A percentile compares a stretch with the other conserved stretches of the same genome.
Evolutionary conservation across 2,329 filamentous ascomycete genomes (phyloP).

Genomic region (Pseudopyricularia cyperi): DNA sequence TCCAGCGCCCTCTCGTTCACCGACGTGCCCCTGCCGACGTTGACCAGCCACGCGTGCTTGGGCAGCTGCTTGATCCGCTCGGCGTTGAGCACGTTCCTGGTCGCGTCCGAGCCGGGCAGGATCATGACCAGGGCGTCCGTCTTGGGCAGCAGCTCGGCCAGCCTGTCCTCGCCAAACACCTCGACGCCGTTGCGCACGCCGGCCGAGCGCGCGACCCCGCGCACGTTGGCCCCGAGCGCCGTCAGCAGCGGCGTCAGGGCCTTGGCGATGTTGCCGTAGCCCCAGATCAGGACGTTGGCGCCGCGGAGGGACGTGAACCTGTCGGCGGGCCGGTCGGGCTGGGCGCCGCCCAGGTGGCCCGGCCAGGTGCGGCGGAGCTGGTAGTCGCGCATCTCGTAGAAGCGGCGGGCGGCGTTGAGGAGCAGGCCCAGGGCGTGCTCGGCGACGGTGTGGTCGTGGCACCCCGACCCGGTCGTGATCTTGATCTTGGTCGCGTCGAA

Average conservation of each 20-base stretch:
- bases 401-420: slow-evolving; percentile 22
- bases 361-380: slow-evolving; percentile 30
- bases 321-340: slow-evolving; percentile 24
- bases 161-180: slow-evolving; percentile 24
- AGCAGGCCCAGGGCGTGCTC: slow-evolving; percentile 32
- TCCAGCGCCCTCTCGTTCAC: slow-evolving; percentile 36
- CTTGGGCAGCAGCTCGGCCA: slow-evolving; percentile 23
- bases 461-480: slow-evolving; percentile 30
- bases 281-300: slow-evolving; percentile 31
- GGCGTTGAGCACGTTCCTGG: slow-evolving; percentile 24
- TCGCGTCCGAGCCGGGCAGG: slow-evolving; percentile 25
- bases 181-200: slow-evolving; percentile 40
- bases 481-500: slow-evolving; percentile 23
- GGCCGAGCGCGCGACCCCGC: slow-evolving; percentile 39
- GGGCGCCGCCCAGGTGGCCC: slow-evolving; percentile 28
- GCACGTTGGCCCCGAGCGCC: slow-evolving; percentile 40
- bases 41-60: slow-evolving; percentile 27
- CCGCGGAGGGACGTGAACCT: slow-evolving; percentile 29
- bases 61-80: slow-evolving; percentile 24
- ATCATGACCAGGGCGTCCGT: slow-evolving; percentile 37
- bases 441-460: slow-evolving; percentile 34
- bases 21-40: slow-evolving; percentile 32
- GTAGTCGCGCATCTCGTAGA: slow-evolving; percentile 31
- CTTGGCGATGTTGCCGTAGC: slow-evolving; percentile 36
- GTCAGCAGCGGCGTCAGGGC: slow-evolving; percentile 23